Conservation (phyloP, 2,329 filamentous ascomycete species). For the Decorospora gaudefroyi region DNA sequence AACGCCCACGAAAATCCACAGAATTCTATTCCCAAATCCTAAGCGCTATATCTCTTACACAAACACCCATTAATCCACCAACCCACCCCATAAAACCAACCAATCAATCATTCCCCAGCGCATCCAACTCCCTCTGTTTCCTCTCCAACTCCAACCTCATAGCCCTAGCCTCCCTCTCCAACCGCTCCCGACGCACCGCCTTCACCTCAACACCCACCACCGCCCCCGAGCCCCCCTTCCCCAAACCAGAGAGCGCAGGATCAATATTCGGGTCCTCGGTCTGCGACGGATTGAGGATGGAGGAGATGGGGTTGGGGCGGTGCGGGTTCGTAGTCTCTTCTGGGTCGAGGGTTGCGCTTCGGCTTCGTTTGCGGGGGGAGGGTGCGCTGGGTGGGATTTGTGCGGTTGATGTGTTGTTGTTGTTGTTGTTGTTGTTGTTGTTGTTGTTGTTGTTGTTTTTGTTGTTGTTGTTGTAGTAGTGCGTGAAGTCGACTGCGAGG, state of each 20-base stretch:
- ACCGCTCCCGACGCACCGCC: conserved; percentile 34
- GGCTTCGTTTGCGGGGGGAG: conserved; percentile 44
- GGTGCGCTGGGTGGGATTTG: conserved; percentile 25
- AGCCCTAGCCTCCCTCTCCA: conserved; percentile 38
- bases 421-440: conserved; percentile 21
- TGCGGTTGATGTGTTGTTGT: conserved; percentile 17
- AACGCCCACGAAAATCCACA: too few relatives aligned
- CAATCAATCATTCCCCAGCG: conserved; percentile 40
- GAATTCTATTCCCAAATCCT: too few relatives aligned
- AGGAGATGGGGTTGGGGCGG: conserved; percentile 43
- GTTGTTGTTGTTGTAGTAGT: conserved; percentile 33
- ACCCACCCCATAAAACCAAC: too few relatives aligned
- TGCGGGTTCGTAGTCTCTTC: conserved; percentile 37
- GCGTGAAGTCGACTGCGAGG: conserved; percentile 46
- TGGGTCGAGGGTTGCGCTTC: conserved; percentile 40
- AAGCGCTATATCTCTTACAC: too few relatives aligned
- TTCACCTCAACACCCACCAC: conserved; percentile 40
- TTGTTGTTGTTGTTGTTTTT: conserved; percentile 21
- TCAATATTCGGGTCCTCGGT: conserved; percentile 40
- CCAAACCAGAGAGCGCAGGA: conserved; percentile 38
- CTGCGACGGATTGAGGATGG: conserved; percentile 39
- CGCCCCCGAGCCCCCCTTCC: too few relatives aligned
- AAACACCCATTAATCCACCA: too few relatives aligned
- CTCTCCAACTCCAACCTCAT: conserved; percentile 39
- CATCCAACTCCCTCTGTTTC: conserved; percentile 39